Evolutionary conservation across 2,329 filamentous ascomycete species (phyloP).

Genomic region (Aspergillus sp.): DNA sequence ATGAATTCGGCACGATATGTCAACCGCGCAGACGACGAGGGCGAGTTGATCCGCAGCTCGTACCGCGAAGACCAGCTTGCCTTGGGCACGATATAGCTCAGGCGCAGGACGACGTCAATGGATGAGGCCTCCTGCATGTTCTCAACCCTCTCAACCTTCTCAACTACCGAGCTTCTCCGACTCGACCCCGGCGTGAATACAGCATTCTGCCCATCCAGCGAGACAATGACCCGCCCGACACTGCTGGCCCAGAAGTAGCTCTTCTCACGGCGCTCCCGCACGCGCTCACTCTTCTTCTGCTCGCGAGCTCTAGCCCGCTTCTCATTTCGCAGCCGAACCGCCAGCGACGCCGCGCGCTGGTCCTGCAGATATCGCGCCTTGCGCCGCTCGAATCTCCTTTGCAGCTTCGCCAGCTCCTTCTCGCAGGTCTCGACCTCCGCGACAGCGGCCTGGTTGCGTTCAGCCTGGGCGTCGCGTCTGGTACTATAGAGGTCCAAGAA

Average conservation of each 20-base stretch:
- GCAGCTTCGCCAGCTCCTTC: constrained; percentile 23
- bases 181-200: constrained; percentile 8
- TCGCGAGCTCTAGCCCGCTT: constrained; percentile 25
- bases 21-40: constrained; percentile 52
- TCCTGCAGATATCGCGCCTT: constrained; percentile 17
- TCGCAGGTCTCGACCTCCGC: constrained; percentile 24
- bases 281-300: constrained; percentile 2
- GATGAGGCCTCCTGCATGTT: constrained; percentile 14
- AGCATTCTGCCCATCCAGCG: constrained; percentile 31
- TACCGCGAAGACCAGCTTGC: constrained; percentile 64
- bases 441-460: constrained; percentile 22
- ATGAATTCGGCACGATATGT: constrained; percentile 63
- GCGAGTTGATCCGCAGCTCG: constrained; percentile 61
- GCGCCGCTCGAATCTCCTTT: constrained; percentile 11
- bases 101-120: constrained; percentile 38
- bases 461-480: constrained; percentile 29
- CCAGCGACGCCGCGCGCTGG: constrained; percentile 22
- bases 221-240: constrained; percentile 37
- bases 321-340: constrained; percentile 17
- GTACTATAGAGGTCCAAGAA: constrained; percentile 36
- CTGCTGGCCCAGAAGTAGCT: constrained; percentile 35
- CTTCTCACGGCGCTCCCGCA: constrained; percentile 32
- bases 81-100: constrained; percentile 60
- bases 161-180: constrained; percentile 15
- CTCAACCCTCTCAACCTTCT: neutral